Percentiles rank a stretch among this genome's conserved stretches.
These are phyloP conservation scores for Periconia sp. DNA, from an alignment of 2,329 filamentous ascomycete genomes.

Conservation along the genomic window DNA sequence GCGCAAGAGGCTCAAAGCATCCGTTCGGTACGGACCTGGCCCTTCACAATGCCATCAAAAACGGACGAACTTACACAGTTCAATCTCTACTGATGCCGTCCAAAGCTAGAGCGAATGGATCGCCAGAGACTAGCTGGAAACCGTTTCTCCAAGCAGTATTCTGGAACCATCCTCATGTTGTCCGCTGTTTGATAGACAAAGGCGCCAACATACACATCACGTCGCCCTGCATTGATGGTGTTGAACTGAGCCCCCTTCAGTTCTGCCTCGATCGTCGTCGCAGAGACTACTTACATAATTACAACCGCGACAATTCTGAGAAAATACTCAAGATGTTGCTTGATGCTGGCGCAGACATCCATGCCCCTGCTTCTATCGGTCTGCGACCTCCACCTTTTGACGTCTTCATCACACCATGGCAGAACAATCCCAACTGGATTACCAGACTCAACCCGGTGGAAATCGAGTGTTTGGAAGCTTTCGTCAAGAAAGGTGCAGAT, in stretches of 20 bases:
- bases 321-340: slow-evolving; percentile 31
- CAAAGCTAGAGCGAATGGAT: slow-evolving; percentile 29
- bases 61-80: slow-evolving; percentile 31
- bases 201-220: slow-evolving; percentile 31
- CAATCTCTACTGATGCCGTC: slow-evolving; percentile 25
- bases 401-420: slow-evolving; percentile 33
- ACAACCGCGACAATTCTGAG: slow-evolving; percentile 20
- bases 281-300: slow-evolving; percentile 17
- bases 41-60: slow-evolving; percentile 40
- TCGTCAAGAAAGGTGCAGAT: slow-evolving; percentile 28
- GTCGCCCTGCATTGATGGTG: slow-evolving; percentile 10
- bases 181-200: slow-evolving; percentile 30
- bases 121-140: slow-evolving; percentile 26
- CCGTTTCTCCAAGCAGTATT: slow-evolving; percentile 35
- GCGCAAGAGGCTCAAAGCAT: slow-evolving; percentile 32
- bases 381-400: slow-evolving; percentile 21
- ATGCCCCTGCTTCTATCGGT: slow-evolving; percentile 17
- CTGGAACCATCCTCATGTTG: slow-evolving; percentile 33
- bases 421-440: slow-evolving; percentile 25
- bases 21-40: slow-evolving; percentile 36
- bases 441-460: slow-evolving; percentile 20
- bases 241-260: slow-evolving; percentile 26
- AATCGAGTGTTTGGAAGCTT: slow-evolving; percentile 28
- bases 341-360: slow-evolving; percentile 31
- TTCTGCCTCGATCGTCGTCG: slow-evolving; percentile 27